Evolutionary conservation across 2,329 filamentous ascomycete genomes (phyloP), one percentile per base, ranked within the genome.

Genomic region (Colletotrichum abscissum): DNA sequence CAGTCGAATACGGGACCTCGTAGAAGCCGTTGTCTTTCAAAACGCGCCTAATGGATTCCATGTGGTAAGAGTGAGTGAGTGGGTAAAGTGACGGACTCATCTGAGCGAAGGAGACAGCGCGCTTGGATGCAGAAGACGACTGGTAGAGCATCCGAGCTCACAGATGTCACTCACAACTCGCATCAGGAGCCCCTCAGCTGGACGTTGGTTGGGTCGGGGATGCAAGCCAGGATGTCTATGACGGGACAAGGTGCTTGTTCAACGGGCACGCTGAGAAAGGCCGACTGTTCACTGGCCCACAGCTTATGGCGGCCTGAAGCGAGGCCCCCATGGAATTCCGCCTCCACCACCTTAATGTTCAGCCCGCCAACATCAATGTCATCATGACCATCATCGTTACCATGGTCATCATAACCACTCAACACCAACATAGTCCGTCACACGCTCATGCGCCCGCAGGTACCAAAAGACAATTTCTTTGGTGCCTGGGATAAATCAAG

Each of bases 391-490:
- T 1, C 7, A 49, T 49, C 54, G 46, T 12, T 54, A 66, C 38
- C 63, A 59, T 38, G 63, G 49, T 22, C 35, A 49, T 52, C 59
- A 30, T 42, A 30, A 58, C 26, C 58, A 42, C 42, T 33, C 70
- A 69, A 19, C 54, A 35, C 52, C 42, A n/a, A 52, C 67, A 42
- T 30, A 14, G 55, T 63, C 35, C 56, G 49, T 54, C 42, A 60
- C 67, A 73, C 67, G 60, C 60, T 56, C 59, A 66, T 73, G 56
- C 67, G 71, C 33, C 56, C 55, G n/a, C 60, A 38, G 62, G 55
- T 56, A 14, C 67, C 66, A 57, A 71, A 62, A 46, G 56, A 56
- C 55, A 11, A 28, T 56, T 19, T 59, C 30, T 24, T 56, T 54
- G 66, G 63, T 59, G 66, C 64, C 69, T n/a, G 19, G 42, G 42